A percentile compares a stretch with the other conserved stretches of the same genome.
phyloP scores from a whole-genome alignment of 257 asterid species.

The Plantago major region DNA sequence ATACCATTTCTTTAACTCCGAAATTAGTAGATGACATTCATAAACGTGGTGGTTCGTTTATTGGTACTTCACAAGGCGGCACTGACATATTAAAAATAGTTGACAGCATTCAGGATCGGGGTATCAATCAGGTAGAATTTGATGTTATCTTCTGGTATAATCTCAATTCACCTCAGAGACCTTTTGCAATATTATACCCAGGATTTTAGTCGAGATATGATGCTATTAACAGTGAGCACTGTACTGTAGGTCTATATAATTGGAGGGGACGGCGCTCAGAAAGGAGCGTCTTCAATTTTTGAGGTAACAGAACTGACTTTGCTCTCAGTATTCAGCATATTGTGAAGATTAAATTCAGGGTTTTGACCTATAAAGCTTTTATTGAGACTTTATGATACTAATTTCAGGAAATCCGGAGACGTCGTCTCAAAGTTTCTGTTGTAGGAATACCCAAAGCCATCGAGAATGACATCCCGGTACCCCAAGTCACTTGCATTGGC shows the following conservation, averaged over 20 bases:
- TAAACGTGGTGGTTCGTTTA: slow-evolving; percentile 93
- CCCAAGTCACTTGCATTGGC: background rate
- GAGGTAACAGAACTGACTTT: slow-evolving; percentile 38
- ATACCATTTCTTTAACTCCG: slow-evolving; percentile 40
- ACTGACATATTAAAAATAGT: slow-evolving; percentile 83
- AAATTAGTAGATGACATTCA: slow-evolving; percentile 77
- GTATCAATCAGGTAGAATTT: slow-evolving; percentile 68
- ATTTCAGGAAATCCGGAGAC: slow-evolving; percentile 69
- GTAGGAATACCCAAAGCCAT: slow-evolving; percentile 95
- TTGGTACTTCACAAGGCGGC: slow-evolving; percentile 96
- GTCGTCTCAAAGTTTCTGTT: slow-evolving; percentile 76
- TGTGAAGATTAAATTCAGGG: too few relatives aligned
- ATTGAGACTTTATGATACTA: too few relatives aligned
- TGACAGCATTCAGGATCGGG: slow-evolving; percentile 94
- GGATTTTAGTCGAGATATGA: too few relatives aligned
- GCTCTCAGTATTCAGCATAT: too few relatives aligned
- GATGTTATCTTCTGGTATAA: background rate
- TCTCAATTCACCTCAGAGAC: too few relatives aligned
- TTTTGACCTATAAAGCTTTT: too few relatives aligned
- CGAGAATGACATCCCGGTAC: slow-evolving; percentile 91
- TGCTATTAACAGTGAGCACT: too few relatives aligned
- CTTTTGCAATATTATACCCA: too few relatives aligned
- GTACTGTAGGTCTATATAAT: slow-evolving; percentile 76
- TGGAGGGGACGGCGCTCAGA: slow-evolving; percentile 96
- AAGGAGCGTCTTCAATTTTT: slow-evolving; percentile 83